Conservation (phyloP, 2,329 filamentous ascomycete species). For the Acrocalymma vagum region DNA sequence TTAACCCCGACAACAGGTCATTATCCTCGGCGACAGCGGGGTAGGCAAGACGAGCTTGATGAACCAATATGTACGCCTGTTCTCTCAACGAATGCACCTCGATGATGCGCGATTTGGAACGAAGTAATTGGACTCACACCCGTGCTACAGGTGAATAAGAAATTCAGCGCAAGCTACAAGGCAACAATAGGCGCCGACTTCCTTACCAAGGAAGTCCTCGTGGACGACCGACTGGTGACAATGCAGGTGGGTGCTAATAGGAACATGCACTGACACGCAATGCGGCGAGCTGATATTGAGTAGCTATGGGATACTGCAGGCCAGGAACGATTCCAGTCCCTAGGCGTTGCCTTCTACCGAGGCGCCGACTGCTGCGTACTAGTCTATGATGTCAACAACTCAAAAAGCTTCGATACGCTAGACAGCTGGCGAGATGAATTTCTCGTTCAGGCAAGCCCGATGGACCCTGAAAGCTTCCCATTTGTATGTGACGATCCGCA, state of each 20-base stretch:
- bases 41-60: conserved; percentile 99
- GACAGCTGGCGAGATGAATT: conserved; percentile 99
- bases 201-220: conserved; percentile 95
- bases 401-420: conserved; percentile 97
- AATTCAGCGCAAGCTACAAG: conserved; percentile 99
- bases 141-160: conserved; percentile 91
- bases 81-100: conserved; percentile 3
- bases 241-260: conserved; percentile 88
- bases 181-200: conserved; percentile 99
- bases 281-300: conserved; percentile 24
- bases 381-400: conserved; percentile 98
- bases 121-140: conserved; percentile 15
- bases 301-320: conserved; percentile 98
- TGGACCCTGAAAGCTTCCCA: conserved; percentile 96
- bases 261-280: conserved; percentile 8
- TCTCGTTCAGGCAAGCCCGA: conserved; percentile 93
- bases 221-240: conserved; percentile 95
- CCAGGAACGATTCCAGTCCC: conserved; percentile 95
- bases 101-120: background rate
- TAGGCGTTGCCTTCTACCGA: conserved; percentile 96
- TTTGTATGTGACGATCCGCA: conserved; percentile 71
- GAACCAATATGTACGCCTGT: conserved; percentile 96
- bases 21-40: conserved; percentile 98
- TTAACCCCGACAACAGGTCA: conserved; percentile 73
- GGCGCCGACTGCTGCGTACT: conserved; percentile 98